Base-by-base conservation (phyloP, 106 monocot genomes). In the Chionographis japonica region DNA sequence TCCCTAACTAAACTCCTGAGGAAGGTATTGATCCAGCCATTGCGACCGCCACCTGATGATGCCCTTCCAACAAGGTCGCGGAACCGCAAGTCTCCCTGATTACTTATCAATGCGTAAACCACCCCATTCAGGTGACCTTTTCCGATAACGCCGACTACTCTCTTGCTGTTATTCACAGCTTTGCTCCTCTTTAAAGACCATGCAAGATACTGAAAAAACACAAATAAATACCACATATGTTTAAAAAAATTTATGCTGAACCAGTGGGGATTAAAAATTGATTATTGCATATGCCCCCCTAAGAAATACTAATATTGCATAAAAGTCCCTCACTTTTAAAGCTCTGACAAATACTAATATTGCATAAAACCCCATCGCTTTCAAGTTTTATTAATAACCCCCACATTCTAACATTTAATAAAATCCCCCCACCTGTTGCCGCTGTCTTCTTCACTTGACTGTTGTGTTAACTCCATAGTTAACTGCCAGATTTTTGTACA, bases 151-250 rank as follows among this genome's bases (percentile, higher is more conserved):
- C 95, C 95, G 1, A 91, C 86, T 1, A 91, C 91, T 49, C 46
- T 81, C 65, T 82, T 91, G 42, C 91, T 55, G 52, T 69, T 75
- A 42, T 88, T 88, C 35, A 95, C 95, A 70, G 95, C 95, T 78
- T 95, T 95, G 70, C 95, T 95, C 75, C 88, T 88, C 77, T 95
- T 95, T 52, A 91, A 71, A 61, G 91, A 95, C 95, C 95, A 95
- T 6, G 88, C 81, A 37, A 91, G 78, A 82, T 91, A 95, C 91
- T 95, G 81, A 50, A 79, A 56, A 37, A 37, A 67, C 8, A 37
- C 67, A 66, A 6, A 3, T 9, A n/a, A 36, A 15, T 3, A 52
- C 27, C 27, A 27, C 27, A 1, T 46, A 46, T 46, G 59, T 60
- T 38, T 61, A 12, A 61, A 2, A 27, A 27, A 38, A 37, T 39